Base-by-base conservation (phyloP, 768 basidiomycete species). In the Daedaleopsis nitida region DNA sequence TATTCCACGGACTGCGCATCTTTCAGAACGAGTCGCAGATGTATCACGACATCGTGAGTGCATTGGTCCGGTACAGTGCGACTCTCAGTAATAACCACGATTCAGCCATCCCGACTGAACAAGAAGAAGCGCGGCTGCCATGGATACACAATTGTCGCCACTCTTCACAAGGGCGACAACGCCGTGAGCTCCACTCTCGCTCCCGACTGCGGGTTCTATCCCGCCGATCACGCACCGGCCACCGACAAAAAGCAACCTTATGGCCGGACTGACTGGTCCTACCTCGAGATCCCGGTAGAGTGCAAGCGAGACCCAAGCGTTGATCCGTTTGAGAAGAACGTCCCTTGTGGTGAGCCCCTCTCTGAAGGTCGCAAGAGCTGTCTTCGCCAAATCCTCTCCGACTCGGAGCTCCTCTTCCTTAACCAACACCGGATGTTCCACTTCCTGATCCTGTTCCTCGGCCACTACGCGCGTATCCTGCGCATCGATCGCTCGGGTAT, bases 321-420 rank as follows among this genome's bases (percentile, higher is more conserved):
- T 3, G 60, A 61, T 34, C 60, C 60, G 0, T 61, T 57, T 11
- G 60, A 61, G 35, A 55, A 61, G 19, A 19, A 17, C 4, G 8
- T 6, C 13, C 48, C 42, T 4, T 37, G 27, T 14, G 50, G 48
- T 13, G 49, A 56, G 16, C 35, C 50, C 1, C 19, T 23, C 11
- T 50, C 55, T 9, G 44, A 34, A 2, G 13, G 11, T 8, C 60
- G 60, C 19, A 38, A 54, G 5, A 38, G 43, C 17, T 50, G 35
- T 2, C 55, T 61, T 13, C 55, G 50, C 1, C 60, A 57, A 21
- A 37, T 62, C 24, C 43, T 55, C 21, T 32, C 52, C n/a, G 53
- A 62, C 38, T 12, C 23, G 16, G 39, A 49, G 12, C 44, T 42
- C 1, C 32, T 62, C 32, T 49, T 58, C 42, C 17, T 32, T 13